Evolutionary conservation across 2,329 filamentous ascomycete species (phyloP).

Genomic region (Calonectria hongkongensis): DNA sequence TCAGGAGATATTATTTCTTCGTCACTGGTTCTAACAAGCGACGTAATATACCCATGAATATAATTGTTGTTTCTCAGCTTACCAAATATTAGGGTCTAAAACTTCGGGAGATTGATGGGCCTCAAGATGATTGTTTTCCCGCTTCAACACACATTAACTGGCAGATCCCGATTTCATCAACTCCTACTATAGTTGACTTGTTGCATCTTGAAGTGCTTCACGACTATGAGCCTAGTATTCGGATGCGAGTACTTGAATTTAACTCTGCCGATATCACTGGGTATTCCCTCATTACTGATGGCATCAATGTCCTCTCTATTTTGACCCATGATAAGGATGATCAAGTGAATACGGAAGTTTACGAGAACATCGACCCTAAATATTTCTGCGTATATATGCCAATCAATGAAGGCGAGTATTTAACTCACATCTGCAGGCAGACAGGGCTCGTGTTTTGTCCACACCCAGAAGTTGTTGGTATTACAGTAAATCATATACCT

Average conservation of each 20-base stretch:
- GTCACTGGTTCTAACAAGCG: neutral
- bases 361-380: neutral
- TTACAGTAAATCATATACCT: neutral
- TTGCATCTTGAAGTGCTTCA: neutral
- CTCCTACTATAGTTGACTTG: neutral
- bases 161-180: neutral
- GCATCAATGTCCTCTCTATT: neutral
- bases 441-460: neutral
- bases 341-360: neutral
- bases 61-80: neutral
- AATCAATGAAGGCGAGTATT: neutral
- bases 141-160: neutral
- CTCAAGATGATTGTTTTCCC: neutral
- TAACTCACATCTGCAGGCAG: neutral
- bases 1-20: neutral
- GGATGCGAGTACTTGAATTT: neutral
- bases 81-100: neutral
- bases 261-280: neutral
- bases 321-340: neutral
- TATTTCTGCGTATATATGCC: neutral
- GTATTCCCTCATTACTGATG: neutral
- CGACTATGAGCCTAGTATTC: neutral
- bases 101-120: neutral
- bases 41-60: neutral
- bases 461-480: neutral